A percentile compares a stretch with the other conserved stretches of the same genome.
These are phyloP conservation scores for Wickerhamomyces strasburgensis DNA, from an alignment of 805 yeast genomes.

Conservation along the genomic window DNA sequence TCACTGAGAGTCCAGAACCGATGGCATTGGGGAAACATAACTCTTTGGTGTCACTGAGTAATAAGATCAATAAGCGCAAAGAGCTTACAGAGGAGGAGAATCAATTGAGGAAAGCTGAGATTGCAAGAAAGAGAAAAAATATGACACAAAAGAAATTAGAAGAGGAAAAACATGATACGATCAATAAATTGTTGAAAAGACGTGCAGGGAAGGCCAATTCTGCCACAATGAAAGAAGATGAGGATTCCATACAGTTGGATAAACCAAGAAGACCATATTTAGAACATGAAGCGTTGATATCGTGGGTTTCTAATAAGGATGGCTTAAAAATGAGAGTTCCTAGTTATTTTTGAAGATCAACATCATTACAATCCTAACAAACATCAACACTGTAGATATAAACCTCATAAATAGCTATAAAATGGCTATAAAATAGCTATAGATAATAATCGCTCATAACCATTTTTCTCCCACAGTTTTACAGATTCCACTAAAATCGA, in stretches of 20 bases:
- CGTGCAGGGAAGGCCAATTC: constrained; percentile 58
- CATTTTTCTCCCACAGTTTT: too few species aligned
- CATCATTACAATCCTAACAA: constrained; percentile 13
- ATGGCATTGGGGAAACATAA: background rate
- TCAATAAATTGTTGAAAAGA: constrained; percentile 78
- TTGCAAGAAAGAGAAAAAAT: constrained; percentile 83
- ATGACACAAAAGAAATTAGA: constrained; percentile 76
- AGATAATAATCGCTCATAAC: too few species aligned
- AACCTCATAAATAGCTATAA: constrained; percentile 5
- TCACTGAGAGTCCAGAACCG: background rate
- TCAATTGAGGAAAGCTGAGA: constrained; percentile 76
- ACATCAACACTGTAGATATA: constrained; percentile 5
- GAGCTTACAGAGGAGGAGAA: constrained; percentile 79
- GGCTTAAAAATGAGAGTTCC: constrained; percentile 17
- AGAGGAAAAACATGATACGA: constrained; percentile 89
- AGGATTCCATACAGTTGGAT: constrained; percentile 11
- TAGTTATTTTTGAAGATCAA: constrained; percentile 12
- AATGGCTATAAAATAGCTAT: too few species aligned
- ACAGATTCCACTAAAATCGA: too few species aligned
- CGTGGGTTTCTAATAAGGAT: constrained; percentile 19
- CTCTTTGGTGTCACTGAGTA: constrained; percentile 16
- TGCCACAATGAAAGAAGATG: constrained; percentile 18
- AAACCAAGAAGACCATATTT: constrained; percentile 23
- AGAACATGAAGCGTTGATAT: constrained; percentile 21
- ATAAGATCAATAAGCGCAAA: constrained; percentile 36